phyloP scores from a whole-genome alignment of 192 early-diverging fungal species.

The Paraglomus occultum region DNA sequence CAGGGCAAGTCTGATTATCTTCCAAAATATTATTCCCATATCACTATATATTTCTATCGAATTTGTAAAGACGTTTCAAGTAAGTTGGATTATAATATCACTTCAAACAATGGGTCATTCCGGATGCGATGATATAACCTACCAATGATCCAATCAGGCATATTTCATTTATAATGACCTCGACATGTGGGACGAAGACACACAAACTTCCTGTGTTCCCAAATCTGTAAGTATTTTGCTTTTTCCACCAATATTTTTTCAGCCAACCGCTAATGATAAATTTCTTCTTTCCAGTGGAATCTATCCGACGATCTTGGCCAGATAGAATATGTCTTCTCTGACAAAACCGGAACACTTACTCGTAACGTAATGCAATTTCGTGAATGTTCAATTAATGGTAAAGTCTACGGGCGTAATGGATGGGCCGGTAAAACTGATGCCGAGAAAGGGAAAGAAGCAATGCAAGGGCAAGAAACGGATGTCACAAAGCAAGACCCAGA shows the following conservation, averaged over 20 bases:
- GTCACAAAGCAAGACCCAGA: conserved; percentile 36
- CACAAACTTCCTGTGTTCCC: conserved; percentile 58
- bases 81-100: conserved; percentile 23
- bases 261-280: background rate
- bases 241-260: conserved; percentile 1
- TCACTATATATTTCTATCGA: conserved; percentile 94
- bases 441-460: conserved; percentile 52
- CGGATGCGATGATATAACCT: background rate
- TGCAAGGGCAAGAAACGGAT: conserved; percentile 46
- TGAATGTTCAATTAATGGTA: conserved; percentile 86
- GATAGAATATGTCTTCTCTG: conserved; percentile 95
- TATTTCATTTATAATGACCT: conserved; percentile 90
- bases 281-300: conserved; percentile 71
- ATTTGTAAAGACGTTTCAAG: conserved; percentile 84
- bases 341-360: conserved; percentile 97
- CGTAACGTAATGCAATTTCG: conserved; percentile 97
- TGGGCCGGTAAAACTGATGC: conserved; percentile 69
- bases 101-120: background rate
- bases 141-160: conserved; percentile 48
- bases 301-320: conserved; percentile 95
- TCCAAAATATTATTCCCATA: conserved; percentile 96
- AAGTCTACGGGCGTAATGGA: conserved; percentile 78
- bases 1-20: conserved; percentile 83
- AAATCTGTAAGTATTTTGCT: conserved; percentile 52
- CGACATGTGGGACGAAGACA: conserved; percentile 78